Evolutionary conservation across 148 eudicot genomes (phyloP).

Genomic region (Rhododendron kiyosumense): DNA sequence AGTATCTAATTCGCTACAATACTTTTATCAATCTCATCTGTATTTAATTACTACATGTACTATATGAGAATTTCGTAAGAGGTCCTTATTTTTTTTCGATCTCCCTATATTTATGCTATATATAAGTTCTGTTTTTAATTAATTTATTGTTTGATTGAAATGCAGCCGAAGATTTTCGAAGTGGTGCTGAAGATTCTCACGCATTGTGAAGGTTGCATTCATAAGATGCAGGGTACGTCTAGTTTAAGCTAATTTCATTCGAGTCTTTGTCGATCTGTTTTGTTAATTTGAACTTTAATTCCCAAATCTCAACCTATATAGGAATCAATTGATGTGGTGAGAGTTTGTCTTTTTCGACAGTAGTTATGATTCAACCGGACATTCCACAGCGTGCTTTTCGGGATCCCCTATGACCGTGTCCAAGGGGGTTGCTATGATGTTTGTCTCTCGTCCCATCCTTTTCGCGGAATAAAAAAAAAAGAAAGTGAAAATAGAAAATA

Average conservation of each 20-base stretch:
- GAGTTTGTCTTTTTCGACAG: too few relatives aligned
- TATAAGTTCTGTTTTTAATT: neutral
- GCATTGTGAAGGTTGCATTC: conserved; percentile 61
- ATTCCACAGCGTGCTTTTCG: too few relatives aligned
- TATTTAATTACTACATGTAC: neutral
- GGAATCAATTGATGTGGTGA: too few relatives aligned
- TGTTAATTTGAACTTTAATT: neutral
- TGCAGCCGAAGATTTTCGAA: conserved; percentile 42
- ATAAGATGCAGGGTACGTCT: conserved; percentile 49
- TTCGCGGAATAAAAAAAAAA: too few relatives aligned
- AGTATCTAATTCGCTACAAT: neutral
- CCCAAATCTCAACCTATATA: neutral
- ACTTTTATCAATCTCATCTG: neutral
- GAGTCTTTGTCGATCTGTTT: neutral
- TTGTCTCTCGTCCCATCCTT: too few relatives aligned
- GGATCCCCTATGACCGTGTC: too few relatives aligned
- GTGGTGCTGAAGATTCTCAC: conserved; percentile 39
- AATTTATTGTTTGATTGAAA: neutral
- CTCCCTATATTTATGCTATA: too few relatives aligned
- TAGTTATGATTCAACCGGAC: too few relatives aligned
- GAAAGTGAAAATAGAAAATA: too few relatives aligned
- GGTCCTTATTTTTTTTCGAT: too few relatives aligned
- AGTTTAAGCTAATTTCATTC: neutral
- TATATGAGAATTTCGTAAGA: too few relatives aligned
- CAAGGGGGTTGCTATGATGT: too few relatives aligned